phyloP scores from a whole-genome alignment of 768 basidiomycete species.

The Hericium rajendrae region DNA sequence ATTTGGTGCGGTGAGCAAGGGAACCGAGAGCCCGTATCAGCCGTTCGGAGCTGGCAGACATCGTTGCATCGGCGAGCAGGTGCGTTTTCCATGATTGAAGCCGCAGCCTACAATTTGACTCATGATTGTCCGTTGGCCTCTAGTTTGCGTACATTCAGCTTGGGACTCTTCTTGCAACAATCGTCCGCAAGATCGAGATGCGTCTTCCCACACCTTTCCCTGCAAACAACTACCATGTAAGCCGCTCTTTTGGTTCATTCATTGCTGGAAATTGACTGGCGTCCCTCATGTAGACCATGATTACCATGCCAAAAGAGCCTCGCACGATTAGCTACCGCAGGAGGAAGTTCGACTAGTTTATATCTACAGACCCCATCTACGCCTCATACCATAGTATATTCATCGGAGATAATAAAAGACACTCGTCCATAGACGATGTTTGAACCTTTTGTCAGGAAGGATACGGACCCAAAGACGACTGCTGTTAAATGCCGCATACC shows the following conservation, averaged over 20 bases:
- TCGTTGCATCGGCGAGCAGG: constrained; percentile 89
- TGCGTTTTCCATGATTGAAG: constrained; percentile 14
- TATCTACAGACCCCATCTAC: not conserved
- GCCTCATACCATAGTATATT: not conserved
- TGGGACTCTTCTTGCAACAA: constrained; percentile 67
- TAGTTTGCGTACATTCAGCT: constrained; percentile 95
- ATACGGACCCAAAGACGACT: too few species aligned
- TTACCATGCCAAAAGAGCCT: constrained; percentile 75
- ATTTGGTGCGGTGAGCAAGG: constrained; percentile 91
- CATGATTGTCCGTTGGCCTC: constrained; percentile 6
- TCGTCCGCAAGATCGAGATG: constrained; percentile 72
- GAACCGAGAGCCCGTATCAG: constrained; percentile 92
- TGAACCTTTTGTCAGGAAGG: not conserved
- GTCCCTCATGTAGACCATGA: constrained; percentile 65
- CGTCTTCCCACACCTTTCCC: constrained; percentile 62
- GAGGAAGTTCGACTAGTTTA: constrained; percentile 40
- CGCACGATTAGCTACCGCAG: constrained; percentile 58
- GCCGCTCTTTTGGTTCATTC: constrained; percentile 20
- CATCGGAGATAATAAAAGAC: not conserved
- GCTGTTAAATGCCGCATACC: too few species aligned
- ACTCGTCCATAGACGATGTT: not conserved
- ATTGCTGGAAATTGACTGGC: not conserved
- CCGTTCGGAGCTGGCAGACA: constrained; percentile 97
- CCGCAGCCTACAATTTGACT: not conserved
- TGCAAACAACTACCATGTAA: constrained; percentile 81